phyloP scores from a whole-genome alignment of 176 grass and related monocot genomes.

The Bromus sterilis region DNA sequence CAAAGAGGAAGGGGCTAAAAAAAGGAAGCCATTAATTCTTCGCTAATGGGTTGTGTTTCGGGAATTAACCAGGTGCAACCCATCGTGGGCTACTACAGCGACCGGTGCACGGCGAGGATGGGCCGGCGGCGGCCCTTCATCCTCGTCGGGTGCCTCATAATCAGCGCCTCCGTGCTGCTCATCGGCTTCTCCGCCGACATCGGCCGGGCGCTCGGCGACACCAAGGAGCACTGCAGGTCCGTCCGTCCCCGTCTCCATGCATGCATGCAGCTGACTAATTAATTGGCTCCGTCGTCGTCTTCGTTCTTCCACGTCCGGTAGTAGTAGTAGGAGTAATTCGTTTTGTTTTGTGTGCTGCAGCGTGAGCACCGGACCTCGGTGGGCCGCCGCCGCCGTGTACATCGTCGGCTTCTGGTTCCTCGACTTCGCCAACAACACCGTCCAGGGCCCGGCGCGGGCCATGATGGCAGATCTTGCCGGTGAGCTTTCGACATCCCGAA shows the following conservation, averaged over 20 bases:
- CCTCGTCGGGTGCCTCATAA: conserved; percentile 56
- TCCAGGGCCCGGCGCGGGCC: conserved; percentile 50
- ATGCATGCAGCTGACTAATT: neutral
- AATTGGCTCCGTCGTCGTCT: neutral
- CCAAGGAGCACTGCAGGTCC: conserved; percentile 71
- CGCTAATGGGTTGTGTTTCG: neutral
- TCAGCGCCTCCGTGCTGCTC: conserved; percentile 33
- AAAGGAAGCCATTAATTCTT: neutral
- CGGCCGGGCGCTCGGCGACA: conserved; percentile 57
- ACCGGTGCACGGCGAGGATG: conserved; percentile 45
- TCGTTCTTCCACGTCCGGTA: too few species aligned
- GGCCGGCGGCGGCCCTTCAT: conserved; percentile 79
- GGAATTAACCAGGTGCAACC: conserved; percentile 36
- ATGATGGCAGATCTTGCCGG: conserved; percentile 48
- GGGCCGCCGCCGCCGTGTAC: conserved; percentile 54
- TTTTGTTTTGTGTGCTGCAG: conserved; percentile 2
- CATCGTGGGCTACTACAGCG: conserved; percentile 62
- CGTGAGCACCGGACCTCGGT: conserved; percentile 45
- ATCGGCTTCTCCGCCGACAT: conserved; percentile 90
- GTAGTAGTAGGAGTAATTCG: neutral
- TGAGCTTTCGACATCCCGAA: conserved; percentile 4
- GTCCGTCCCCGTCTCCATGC: neutral
- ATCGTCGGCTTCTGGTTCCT: conserved; percentile 90
- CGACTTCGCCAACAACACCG: conserved; percentile 86
- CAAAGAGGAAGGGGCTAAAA: neutral